Base-by-base conservation (phyloP, 306 rosid genomes). In the Corylus avellana region DNA sequence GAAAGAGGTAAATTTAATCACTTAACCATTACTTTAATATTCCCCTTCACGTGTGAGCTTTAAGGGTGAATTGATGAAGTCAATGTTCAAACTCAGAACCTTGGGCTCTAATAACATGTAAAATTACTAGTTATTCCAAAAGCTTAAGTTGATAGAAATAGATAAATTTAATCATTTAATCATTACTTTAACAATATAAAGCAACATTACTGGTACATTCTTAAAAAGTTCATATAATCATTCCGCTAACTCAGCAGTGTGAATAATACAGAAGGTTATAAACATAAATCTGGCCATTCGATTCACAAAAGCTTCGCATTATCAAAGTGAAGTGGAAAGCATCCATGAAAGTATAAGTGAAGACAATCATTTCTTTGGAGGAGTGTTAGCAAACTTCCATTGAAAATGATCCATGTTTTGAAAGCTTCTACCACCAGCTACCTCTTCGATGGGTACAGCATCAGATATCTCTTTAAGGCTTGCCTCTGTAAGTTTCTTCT, bases 341-440 rank as follows among this genome's bases (percentile, higher is more conserved):
- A 58, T 22, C 27, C 64, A 58, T 58, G 12, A 22, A 22, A 8
- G 14, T 22, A 3, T 8, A 37, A 56, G 54, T 20, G 9, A 39
- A 55, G 68, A 18, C 0, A 25, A 22, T 39, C 20, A 74, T 16
- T n/a, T 42, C 18, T 56, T 74, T 8, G 77, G 74, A 35, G 83
- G 83, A 42, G 78, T 79, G 22, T 70, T 29, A 18, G 83, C 81
- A 55, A 75, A 83, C 50, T 79, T 78, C 83, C 80, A 78, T 5
- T 46, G 14, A 37, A 13, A 8, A 35, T 54, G 14, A 9, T 48
- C 1, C 69, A 58, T 14, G 32, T 22, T n/a, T 25, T 22, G 39
- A 4, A 12, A 37, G 2, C n/a, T 7, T 35, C 22, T 67, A 9
- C 39, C 62, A 27, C 82, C 79, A 0, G 68, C 82, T 5, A 75